phyloP scores from a whole-genome alignment of 306 rosid genomes.

The Rosa persica region DNA sequence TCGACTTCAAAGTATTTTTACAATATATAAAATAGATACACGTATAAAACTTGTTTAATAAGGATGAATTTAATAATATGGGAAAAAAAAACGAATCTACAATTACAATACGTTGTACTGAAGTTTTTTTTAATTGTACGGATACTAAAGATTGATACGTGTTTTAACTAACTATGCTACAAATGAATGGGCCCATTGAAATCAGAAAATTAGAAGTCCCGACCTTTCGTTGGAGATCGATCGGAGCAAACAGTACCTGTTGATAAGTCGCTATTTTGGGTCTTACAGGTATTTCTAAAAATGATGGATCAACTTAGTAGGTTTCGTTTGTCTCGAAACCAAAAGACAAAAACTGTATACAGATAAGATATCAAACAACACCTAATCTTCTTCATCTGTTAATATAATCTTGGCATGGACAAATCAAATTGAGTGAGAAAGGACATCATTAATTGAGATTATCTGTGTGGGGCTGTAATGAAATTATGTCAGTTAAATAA shows the following conservation, averaged over 20 bases:
- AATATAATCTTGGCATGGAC: neutral
- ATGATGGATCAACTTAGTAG: neutral
- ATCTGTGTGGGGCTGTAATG: neutral
- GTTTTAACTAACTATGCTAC: too few relatives aligned
- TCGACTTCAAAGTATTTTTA: too few relatives aligned
- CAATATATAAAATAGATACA: too few relatives aligned
- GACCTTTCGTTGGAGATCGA: too few relatives aligned
- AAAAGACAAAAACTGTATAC: neutral
- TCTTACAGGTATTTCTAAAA: neutral
- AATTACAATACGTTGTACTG: too few relatives aligned
- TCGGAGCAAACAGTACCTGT: neutral
- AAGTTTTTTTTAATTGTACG: too few relatives aligned
- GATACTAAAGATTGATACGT: too few relatives aligned
- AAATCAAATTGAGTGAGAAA: neutral
- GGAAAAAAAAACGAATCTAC: too few relatives aligned
- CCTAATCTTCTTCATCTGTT: neutral
- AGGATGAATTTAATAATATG: too few relatives aligned
- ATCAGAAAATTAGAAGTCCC: too few relatives aligned
- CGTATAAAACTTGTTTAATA: too few relatives aligned
- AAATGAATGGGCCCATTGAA: too few relatives aligned
- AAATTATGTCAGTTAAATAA: neutral
- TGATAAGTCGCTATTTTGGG: neutral
- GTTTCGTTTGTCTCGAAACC: neutral
- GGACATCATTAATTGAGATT: neutral
- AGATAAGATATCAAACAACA: neutral